Evolutionary conservation across 306 rosid genomes (phyloP).

Genomic region (Malus sieversii): DNA sequence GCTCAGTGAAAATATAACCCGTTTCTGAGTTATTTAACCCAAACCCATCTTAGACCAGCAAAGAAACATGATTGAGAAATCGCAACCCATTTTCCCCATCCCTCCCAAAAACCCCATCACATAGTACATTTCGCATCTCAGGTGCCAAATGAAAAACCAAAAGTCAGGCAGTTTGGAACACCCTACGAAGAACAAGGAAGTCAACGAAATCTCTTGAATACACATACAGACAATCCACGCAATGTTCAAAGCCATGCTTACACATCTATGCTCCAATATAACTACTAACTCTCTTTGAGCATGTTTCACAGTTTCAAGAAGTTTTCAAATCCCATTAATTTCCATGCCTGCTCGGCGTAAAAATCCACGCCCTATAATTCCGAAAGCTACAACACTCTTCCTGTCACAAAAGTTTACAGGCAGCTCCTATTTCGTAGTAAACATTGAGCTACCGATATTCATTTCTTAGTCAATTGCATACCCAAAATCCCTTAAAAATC

Average conservation of each 20-base stretch:
- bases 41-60: background rate
- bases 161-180: background rate
- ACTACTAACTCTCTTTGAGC: background rate
- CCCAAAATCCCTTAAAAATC: background rate
- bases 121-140: background rate
- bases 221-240: background rate
- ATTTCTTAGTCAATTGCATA: background rate
- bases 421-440: background rate
- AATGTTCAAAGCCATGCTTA: background rate
- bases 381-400: background rate
- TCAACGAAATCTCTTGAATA: background rate
- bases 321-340: background rate
- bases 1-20: background rate
- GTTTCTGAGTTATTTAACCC: background rate
- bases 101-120: background rate
- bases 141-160: background rate
- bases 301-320: background rate
- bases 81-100: background rate
- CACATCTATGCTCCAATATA: background rate
- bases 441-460: background rate
- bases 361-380: background rate
- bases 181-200: background rate
- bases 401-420: background rate
- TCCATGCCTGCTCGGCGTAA: background rate
- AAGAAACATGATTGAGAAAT: background rate